Conservation (phyloP, 257 asterid species). For the Solanum piurae region DNA sequence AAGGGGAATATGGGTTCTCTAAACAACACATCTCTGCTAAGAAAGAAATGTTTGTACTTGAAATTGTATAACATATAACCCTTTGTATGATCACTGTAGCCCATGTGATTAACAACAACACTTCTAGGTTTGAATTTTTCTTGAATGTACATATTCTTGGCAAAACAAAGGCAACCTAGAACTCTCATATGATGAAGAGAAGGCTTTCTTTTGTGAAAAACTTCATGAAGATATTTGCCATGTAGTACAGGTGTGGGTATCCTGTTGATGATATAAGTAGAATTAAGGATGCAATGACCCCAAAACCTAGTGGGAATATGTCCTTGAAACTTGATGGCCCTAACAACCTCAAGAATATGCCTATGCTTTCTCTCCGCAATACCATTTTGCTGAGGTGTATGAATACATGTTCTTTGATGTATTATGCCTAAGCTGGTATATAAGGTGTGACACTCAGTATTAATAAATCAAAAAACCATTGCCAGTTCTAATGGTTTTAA, state of each 20-base stretch:
- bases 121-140: not conserved
- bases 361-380: not conserved
- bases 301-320: not conserved
- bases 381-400: not conserved
- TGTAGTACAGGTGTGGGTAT: not conserved
- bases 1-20: too few relatives aligned
- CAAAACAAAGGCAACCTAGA: not conserved
- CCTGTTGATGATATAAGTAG: not conserved
- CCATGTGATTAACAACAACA: not conserved
- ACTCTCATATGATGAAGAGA: not conserved
- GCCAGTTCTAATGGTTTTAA: not conserved
- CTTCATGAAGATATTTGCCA: not conserved
- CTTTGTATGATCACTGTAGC: not conserved
- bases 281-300: not conserved
- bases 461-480: too few relatives aligned
- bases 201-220: not conserved
- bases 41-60: too few relatives aligned
- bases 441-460: too few relatives aligned
- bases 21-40: too few relatives aligned
- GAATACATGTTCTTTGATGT: not conserved
- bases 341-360: not conserved
- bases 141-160: not conserved
- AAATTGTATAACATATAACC: too few relatives aligned
- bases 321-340: not conserved
- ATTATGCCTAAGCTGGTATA: not conserved